These are phyloP conservation scores for Osmanthus fragrans DNA, from an alignment of 257 asterid genomes.

Conservation along the genomic window DNA sequence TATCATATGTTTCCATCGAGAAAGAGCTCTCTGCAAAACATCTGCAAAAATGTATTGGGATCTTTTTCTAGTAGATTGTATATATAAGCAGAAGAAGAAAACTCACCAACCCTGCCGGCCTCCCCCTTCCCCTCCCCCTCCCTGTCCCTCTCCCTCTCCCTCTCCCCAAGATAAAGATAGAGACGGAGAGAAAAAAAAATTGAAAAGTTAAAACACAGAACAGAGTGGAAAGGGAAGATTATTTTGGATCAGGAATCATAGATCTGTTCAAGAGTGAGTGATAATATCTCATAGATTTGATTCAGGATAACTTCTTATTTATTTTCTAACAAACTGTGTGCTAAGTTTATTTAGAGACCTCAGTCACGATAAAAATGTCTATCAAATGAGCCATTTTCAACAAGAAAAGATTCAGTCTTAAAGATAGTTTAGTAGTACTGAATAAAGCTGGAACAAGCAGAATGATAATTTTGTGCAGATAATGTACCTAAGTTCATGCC, in stretches of 20 bases:
- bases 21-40: conserved; percentile 56
- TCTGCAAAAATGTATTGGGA: conserved; percentile 26
- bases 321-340: not conserved
- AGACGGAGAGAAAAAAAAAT: too few relatives aligned
- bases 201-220: too few relatives aligned
- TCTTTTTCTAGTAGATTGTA: not conserved
- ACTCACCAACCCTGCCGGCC: not conserved
- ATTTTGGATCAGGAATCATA: not conserved
- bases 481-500: conserved; percentile 61
- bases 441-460: not conserved
- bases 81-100: not conserved
- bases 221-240: not conserved
- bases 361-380: not conserved
- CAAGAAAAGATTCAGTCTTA: not conserved
- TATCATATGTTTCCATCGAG: conserved; percentile 53
- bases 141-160: not conserved
- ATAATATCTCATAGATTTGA: not conserved
- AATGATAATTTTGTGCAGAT: not conserved
- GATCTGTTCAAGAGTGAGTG: not conserved
- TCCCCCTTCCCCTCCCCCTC: not conserved
- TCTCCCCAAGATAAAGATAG: not conserved
- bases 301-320: not conserved
- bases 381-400: not conserved
- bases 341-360: not conserved
- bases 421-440: not conserved